A percentile compares a stretch with the other conserved stretches of the same genome.
Evolutionary conservation across 1,284 basidiomycete genomes (phyloP).

Genomic region (Cryptococcus neoformans): DNA sequence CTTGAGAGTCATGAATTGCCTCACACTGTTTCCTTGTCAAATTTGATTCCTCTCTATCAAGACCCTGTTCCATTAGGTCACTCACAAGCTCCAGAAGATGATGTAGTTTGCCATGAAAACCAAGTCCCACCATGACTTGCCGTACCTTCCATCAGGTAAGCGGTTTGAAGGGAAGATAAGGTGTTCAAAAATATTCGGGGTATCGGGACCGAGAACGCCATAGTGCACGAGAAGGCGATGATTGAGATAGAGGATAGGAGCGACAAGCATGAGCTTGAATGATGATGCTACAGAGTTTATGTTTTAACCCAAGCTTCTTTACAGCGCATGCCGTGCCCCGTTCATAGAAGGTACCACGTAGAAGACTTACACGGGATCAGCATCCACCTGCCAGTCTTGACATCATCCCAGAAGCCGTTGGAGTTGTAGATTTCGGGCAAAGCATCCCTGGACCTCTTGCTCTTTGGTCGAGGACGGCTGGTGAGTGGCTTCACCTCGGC

Average conservation of each 20-base stretch:
- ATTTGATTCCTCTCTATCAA: not conserved
- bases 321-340: too few species aligned
- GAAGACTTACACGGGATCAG: conserved; percentile 63
- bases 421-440: conserved; percentile 36
- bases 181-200: conserved; percentile 70
- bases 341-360: not conserved
- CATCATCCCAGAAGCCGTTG: conserved; percentile 53
- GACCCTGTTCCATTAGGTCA: not conserved
- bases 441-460: conserved; percentile 10
- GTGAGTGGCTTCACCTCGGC: conserved; percentile 33
- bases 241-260: conserved; percentile 67
- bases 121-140: conserved; percentile 75
- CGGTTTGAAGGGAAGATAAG: conserved; percentile 74
- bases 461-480: conserved; percentile 16
- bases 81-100: conserved; percentile 79
- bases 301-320: too few species aligned
- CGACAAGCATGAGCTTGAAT: conserved; percentile 68
- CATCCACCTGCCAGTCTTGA: conserved; percentile 65
- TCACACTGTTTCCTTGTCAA: conserved; percentile 51
- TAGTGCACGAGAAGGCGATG: conserved; percentile 57
- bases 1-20: conserved; percentile 72
- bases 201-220: conserved; percentile 46
- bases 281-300: not conserved
- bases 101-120: conserved; percentile 82
- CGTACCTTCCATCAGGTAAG: conserved; percentile 60